Base-by-base conservation (phyloP, 257 asterid species). In the Paulownia fortunei region DNA sequence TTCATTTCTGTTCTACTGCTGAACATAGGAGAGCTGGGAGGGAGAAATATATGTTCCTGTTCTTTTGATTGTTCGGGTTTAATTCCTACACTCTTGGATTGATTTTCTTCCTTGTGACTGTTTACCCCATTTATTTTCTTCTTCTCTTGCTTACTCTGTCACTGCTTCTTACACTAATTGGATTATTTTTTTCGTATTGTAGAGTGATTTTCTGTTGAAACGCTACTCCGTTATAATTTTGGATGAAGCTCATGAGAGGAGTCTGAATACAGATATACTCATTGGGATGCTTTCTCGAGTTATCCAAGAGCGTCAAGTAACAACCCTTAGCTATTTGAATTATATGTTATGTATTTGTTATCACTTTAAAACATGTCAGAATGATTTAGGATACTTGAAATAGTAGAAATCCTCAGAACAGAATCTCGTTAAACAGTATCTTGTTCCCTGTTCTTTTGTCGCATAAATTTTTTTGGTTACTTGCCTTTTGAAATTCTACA, bases 201-300 rank as follows among this genome's bases (percentile, higher is more conserved):
- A 93, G 99, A 87, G 81, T 76, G 99, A 95, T 83, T 95, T 95
- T 84, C 79, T 91, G 60, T 82, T 95, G 82, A 93, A 84, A 79
- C 94, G 92, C 78, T 95, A 95, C 87, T 93, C 99, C 0, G 82
- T 92, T 77, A 65, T 95, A 74, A 95, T 95, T 70, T 84, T 93
- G 96, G 99, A 95, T 82, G 99, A 93, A 89, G 99, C 97, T 74
- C 98, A 95, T 18, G 98, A 95, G 87, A 90, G 99, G 83, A 95
- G 99, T 87, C 85, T 95, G 87, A 93, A 95, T 85, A 95, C 99
- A 11, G 99, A 95, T 84, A 91, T 95, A 82, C 99, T 95, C 77
- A 84, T 93, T n/a, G 98, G 98, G 79, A 93, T 95, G 99, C 99
- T 95, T 85, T 95, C 99, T 36, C 99, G 97, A 84, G 96, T 91